Evolutionary conservation across 106 monocot genomes (phyloP).

Genomic region (Alisma plantagoaquatica): DNA sequence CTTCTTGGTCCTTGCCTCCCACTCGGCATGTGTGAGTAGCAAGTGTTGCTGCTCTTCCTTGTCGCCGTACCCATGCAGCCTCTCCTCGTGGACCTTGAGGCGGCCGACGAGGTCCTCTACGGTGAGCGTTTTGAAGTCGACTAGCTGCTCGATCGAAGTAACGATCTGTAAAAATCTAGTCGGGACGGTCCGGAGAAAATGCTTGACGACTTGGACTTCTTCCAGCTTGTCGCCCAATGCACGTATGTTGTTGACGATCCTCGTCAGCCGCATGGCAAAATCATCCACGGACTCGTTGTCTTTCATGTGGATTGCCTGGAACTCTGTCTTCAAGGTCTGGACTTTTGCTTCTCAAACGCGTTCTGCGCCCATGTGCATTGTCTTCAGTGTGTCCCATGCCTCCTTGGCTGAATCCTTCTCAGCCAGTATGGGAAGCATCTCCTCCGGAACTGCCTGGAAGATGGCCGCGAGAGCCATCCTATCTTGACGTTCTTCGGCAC

Average conservation of each 20-base stretch:
- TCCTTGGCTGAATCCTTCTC: constrained; percentile 1
- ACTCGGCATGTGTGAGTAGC: neutral
- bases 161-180: neutral
- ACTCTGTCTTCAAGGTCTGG: neutral
- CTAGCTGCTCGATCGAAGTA: neutral
- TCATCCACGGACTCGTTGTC: constrained; percentile 1
- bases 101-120: neutral
- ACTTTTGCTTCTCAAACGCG: constrained; percentile 3
- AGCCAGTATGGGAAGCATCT: neutral
- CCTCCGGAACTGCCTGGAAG: neutral
- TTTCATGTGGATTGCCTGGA: neutral
- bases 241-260: neutral
- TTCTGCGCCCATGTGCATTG: constrained; percentile 1
- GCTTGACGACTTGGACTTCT: neutral
- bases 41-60: neutral
- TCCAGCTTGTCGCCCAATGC: neutral
- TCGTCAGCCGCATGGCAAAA: neutral
- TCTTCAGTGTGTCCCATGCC: neutral
- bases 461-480: constrained; percentile 2
- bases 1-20: too few relatives aligned
- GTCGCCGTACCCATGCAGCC: neutral
- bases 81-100: constrained; percentile 3
- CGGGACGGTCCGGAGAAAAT: neutral
- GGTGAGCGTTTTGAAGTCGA: neutral
- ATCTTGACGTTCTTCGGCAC: neutral